These are phyloP conservation scores for Colletotrichum sansevieriae DNA, from an alignment of 2,329 filamentous ascomycete genomes.

Conservation along the genomic window DNA sequence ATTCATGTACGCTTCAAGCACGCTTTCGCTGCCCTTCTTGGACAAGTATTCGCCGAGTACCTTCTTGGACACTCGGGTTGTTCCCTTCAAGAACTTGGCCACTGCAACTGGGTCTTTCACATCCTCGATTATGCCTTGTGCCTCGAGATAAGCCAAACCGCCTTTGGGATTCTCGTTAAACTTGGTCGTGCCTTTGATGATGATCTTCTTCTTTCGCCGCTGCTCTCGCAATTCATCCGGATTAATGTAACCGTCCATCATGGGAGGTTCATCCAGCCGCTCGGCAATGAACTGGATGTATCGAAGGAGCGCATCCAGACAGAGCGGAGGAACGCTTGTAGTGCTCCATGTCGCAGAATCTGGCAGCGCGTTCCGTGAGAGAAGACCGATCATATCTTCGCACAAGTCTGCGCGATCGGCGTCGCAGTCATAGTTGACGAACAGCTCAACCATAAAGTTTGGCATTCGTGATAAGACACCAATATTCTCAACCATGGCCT, in stretches of 20 bases:
- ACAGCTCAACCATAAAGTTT: slow-evolving; percentile 93
- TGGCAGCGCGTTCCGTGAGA: slow-evolving; percentile 94
- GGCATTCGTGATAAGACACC: slow-evolving; percentile 93
- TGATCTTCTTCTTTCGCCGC: slow-evolving; percentile 84
- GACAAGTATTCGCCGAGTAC: slow-evolving; percentile 92
- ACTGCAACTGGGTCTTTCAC: slow-evolving; percentile 80
- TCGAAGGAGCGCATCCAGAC: slow-evolving; percentile 89
- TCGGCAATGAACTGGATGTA: slow-evolving; percentile 95
- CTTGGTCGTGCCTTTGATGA: slow-evolving; percentile 87
- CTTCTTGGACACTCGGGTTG: slow-evolving; percentile 89
- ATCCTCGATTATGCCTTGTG: slow-evolving; percentile 87
- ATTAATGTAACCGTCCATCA: slow-evolving; percentile 75
- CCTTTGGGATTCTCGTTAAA: slow-evolving; percentile 97
- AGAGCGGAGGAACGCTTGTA: slow-evolving; percentile 95
- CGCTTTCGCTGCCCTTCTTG: slow-evolving; percentile 88
- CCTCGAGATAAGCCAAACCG: slow-evolving; percentile 86
- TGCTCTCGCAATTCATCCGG: slow-evolving; percentile 75
- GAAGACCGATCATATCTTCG: slow-evolving; percentile 92
- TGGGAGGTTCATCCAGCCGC: slow-evolving; percentile 79
- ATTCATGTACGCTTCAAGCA: slow-evolving; percentile 86
- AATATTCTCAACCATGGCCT: slow-evolving; percentile 98
- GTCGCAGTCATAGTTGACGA: slow-evolving; percentile 98
- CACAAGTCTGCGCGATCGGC: slow-evolving; percentile 91
- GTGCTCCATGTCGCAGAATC: slow-evolving; percentile 99
- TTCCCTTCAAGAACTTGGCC: slow-evolving; percentile 89